phyloP scores from a whole-genome alignment of 352 stramenopile species.

The Phytophthora pseudosyringae region DNA sequence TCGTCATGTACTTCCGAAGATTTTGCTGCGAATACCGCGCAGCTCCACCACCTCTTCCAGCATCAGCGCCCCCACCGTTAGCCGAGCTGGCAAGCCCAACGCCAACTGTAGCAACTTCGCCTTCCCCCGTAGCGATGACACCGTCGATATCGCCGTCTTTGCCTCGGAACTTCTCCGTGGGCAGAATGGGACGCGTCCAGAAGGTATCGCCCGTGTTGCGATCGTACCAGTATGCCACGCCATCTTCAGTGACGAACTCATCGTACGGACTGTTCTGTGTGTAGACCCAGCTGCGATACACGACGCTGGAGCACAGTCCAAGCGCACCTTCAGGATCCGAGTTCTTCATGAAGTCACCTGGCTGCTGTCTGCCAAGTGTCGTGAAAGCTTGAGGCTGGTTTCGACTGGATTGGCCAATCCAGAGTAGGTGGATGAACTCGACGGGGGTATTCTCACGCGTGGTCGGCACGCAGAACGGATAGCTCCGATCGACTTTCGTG shows the following conservation, averaged over 20 bases:
- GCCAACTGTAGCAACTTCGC: conserved; percentile 77
- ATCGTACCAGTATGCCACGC: conserved; percentile 92
- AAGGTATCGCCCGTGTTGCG: conserved; percentile 87
- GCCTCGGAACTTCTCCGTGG: conserved; percentile 74
- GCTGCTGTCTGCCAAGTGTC: conserved; percentile 87
- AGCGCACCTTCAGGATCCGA: conserved; percentile 76
- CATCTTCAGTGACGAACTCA: conserved; percentile 92
- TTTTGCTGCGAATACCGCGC: conserved; percentile 66
- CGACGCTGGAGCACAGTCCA: conserved; percentile 80
- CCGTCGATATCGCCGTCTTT: conserved; percentile 85
- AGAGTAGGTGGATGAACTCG: conserved; percentile 94
- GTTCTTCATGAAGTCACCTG: conserved; percentile 92
- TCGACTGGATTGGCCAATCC: conserved; percentile 84
- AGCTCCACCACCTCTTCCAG: conserved; percentile 40
- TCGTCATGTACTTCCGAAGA: conserved; percentile 87
- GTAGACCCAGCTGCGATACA: conserved; percentile 94
- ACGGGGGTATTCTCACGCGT: conserved; percentile 92
- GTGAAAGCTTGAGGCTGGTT: conserved; percentile 94
- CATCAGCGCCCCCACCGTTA: conserved; percentile 12
- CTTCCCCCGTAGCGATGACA: conserved; percentile 72
- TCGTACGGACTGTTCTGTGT: conserved; percentile 87
- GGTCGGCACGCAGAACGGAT: conserved; percentile 93
- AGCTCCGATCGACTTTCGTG: conserved; percentile 86
- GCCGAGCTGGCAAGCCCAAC: conserved; percentile 47
- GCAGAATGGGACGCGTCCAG: conserved; percentile 89